These are phyloP conservation scores for Naumovozyma castellii DNA, from an alignment of 805 yeast genomes.

Conservation along the genomic window DNA sequence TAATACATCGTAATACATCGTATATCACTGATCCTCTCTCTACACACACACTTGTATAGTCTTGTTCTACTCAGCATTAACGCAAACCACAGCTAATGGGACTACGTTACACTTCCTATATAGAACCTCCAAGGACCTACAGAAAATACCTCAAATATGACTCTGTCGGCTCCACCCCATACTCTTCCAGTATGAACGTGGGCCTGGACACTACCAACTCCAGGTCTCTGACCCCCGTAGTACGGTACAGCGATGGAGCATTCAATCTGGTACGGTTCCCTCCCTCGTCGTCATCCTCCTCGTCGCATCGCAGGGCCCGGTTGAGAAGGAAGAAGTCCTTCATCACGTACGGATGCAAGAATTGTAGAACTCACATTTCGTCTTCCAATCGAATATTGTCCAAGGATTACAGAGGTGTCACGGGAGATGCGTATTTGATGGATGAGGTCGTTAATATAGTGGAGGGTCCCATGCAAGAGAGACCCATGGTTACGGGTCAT, in stretches of 20 bases:
- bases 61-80: too few species aligned
- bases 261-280: background rate
- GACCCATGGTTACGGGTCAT: slow-evolving; percentile 52
- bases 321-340: too few species aligned
- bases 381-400: slow-evolving; percentile 26
- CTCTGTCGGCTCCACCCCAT: slow-evolving; percentile 4
- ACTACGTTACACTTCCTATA: slow-evolving; percentile 22
- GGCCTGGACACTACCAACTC: too few species aligned
- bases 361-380: slow-evolving; percentile 28
- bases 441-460: slow-evolving; percentile 39
- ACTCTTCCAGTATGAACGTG: background rate
- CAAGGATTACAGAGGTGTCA: slow-evolving; percentile 42
- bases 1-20: too few species aligned
- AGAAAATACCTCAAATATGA: background rate
- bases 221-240: background rate
- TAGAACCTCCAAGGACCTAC: slow-evolving; percentile 11
- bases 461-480: slow-evolving; percentile 30
- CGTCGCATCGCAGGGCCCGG: too few species aligned
- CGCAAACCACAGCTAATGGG: too few species aligned
- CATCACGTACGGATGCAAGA: slow-evolving; percentile 25
- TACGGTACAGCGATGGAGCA: background rate
- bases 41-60: too few species aligned
- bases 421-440: slow-evolving; percentile 52
- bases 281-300: too few species aligned
- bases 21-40: too few species aligned